phyloP scores from a whole-genome alignment of 2,329 filamentous ascomycete genomes.

The Penicillium sp. region DNA sequence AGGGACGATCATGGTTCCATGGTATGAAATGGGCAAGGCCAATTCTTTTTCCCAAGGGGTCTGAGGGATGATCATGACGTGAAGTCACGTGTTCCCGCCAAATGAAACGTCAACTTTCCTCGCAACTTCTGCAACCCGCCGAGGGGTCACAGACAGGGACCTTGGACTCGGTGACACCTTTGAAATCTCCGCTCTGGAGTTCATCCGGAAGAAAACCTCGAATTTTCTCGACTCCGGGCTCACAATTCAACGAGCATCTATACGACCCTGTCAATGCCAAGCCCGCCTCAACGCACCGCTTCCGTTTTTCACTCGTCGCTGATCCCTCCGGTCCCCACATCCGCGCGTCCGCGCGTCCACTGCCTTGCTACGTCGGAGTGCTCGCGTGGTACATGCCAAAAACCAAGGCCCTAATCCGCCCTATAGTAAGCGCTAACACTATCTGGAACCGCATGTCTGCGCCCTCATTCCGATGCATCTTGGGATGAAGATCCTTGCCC shows the following conservation, averaged over 20 bases:
- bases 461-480: not conserved
- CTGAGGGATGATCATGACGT: conserved; percentile 15
- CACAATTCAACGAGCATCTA: not conserved
- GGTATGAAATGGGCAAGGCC: conserved; percentile 13
- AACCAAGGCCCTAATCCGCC: conserved; percentile 1
- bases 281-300: not conserved
- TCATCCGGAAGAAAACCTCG: no score
- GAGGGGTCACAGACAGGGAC: no score
- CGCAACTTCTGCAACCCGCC: no score
- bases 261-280: conserved; percentile 17
- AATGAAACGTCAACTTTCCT: not conserved
- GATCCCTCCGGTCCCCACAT: conserved; percentile 18
- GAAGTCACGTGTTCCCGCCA: conserved; percentile 1
- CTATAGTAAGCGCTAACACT: not conserved
- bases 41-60: conserved; percentile 12
- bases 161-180: no score
- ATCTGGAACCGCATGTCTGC: not conserved
- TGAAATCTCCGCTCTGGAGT: no score
- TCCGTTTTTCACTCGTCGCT: conserved; percentile 14
- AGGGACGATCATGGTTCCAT: conserved; percentile 25
- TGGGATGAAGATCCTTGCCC: not conserved
- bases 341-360: conserved; percentile 20
- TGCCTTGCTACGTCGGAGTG: conserved; percentile 1
- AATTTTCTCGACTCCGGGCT: no score
- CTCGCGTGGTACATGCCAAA: not conserved